Evolutionary conservation across 2,329 filamentous ascomycete species (phyloP), one percentile per base, ranked within the genome.

Genomic region (Aspergillus sojae): DNA sequence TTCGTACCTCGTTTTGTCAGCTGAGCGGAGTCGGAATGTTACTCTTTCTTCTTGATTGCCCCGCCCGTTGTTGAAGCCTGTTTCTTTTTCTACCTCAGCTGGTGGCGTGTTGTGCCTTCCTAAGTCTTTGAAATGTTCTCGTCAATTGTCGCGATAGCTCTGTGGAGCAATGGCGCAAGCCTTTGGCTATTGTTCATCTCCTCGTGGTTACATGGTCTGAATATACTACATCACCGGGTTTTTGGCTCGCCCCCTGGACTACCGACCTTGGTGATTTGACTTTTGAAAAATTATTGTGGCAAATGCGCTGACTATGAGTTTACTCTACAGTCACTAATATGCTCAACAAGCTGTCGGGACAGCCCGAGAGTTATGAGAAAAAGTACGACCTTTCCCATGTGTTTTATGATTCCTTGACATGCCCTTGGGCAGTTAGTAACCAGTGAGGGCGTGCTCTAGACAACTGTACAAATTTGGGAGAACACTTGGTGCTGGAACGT

Each of bases 321-420:
- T 57, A 16, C 45, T 48, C 28, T 57, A 96, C 54, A 96, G 93
- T 96, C 82, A 84, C 90, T 71, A 91, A 86, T 76, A 96, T 97
- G 92, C 86, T 97, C 74, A 96, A 94, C 83, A 93, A 94, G 87
- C 91, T 97, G 75, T 92, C 96, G 75, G 93, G 94, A 80, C 94
- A 98, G 83, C 94, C 94, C 71, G 93, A 96, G 72, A 97, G 93
- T 83, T 99, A 99, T 84, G 95, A 98, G 78, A 97, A 96, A 83
- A 99, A 99, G 92, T 96, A 83, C 75, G 83, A 75, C 50, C 48
- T 43, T 19, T 41, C 34, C 52, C 53, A 58, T 28, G 23, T 45
- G 16, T 34, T n/a, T 32, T 34, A 21, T n/a, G 19, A 41, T 53
- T 58, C 61, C 41, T 43, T 60, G 65, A 54, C 61, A 52, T 63